Evolutionary conservation across 148 eudicot species (phyloP).

Genomic region (Amaranthus cruentus): DNA sequence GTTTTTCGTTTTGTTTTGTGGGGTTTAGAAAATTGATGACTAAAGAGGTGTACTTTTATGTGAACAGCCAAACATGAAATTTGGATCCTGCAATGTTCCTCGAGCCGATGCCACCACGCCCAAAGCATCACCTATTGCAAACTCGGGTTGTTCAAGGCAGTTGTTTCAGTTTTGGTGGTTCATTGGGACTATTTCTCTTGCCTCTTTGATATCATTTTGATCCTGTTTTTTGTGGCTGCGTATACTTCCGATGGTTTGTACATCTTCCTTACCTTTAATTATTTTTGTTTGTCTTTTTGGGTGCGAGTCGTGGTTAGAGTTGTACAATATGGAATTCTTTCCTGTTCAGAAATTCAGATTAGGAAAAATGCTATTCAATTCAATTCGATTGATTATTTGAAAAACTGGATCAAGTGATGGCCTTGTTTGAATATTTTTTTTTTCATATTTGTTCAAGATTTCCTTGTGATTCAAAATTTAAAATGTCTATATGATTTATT

Average conservation of each 20-base stretch:
- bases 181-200: conserved; percentile 23
- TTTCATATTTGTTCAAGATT: too few relatives aligned
- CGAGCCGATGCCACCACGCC: conserved; percentile 30
- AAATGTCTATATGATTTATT: too few relatives aligned
- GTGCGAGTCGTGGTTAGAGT: background rate
- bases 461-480: too few relatives aligned
- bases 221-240: conserved; percentile 9
- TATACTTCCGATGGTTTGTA: background rate
- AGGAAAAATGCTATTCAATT: too few relatives aligned
- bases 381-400: too few relatives aligned
- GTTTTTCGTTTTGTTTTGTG: too few relatives aligned
- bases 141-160: conserved; percentile 22
- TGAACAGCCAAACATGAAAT: conserved; percentile 69
- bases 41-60: background rate
- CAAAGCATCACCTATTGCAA: conserved; percentile 23
- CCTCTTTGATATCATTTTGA: conserved; percentile 29
- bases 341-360: too few relatives aligned
- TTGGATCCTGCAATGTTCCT: conserved; percentile 58
- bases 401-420: too few relatives aligned
- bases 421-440: too few relatives aligned
- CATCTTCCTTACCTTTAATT: background rate
- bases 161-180: conserved; percentile 34
- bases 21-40: too few relatives aligned
- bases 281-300: background rate
- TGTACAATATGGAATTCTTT: too few relatives aligned